Conservation (phyloP, 768 basidiomycete genomes). For the Dentipellis fragilis region DNA sequence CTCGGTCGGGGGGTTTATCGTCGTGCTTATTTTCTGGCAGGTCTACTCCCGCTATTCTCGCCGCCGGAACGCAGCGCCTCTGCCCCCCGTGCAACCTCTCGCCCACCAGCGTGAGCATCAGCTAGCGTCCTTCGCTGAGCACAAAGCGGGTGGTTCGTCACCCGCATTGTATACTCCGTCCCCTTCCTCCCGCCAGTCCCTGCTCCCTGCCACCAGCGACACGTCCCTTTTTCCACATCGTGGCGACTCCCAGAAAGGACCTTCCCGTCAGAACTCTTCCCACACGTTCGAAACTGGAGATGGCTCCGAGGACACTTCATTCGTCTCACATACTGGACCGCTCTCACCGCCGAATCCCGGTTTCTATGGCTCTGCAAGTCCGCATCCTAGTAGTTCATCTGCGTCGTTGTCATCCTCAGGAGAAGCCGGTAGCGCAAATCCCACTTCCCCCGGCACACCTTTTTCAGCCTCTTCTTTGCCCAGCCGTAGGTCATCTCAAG, state of each 20-base stretch:
- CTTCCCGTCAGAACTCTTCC: constrained; percentile 9
- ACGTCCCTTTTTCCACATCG: constrained; percentile 22
- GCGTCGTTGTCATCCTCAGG: constrained; percentile 3
- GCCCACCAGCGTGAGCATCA: constrained; percentile 50
- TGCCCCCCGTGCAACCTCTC: constrained; percentile 58
- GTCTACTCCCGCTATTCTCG: constrained; percentile 25
- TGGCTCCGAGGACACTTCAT: background rate
- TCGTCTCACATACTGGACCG: background rate
- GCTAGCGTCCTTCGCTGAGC: constrained; percentile 29
- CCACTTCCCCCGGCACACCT: background rate
- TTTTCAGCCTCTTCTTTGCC: background rate
- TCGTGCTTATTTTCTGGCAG: constrained; percentile 28
- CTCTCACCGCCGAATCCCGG: constrained; percentile 3
- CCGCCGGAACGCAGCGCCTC: constrained; percentile 29
- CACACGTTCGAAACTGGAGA: constrained; percentile 10
- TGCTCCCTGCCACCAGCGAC: constrained; percentile 19
- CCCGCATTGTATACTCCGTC: constrained; percentile 18
- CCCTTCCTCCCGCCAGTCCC: constrained; percentile 11
- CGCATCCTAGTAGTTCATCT: background rate
- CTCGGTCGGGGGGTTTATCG: constrained; percentile 29
- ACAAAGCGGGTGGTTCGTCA: constrained; percentile 12
- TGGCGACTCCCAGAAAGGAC: constrained; percentile 1
- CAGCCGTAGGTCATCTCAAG: background rate
- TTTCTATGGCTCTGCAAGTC: background rate
- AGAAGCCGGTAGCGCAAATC: background rate